These are phyloP conservation scores for Xylaria cubensis DNA, from an alignment of 495 filamentous ascomycete genomes.

Conservation along the genomic window DNA sequence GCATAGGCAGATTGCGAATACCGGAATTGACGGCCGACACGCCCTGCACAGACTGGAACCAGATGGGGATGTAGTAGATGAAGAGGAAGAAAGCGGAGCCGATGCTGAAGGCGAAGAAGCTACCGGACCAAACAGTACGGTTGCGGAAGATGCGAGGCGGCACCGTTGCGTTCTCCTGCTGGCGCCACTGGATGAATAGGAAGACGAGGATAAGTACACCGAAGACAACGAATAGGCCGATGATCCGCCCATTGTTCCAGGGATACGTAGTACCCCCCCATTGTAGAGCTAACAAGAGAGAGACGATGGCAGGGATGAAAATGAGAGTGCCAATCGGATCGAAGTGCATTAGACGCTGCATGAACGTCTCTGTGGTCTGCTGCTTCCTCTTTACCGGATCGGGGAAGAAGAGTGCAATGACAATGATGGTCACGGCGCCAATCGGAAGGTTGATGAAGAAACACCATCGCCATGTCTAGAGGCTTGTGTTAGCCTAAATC, in stretches of 20 bases:
- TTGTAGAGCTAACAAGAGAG: conserved; percentile 77
- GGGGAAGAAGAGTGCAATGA: conserved; percentile 66
- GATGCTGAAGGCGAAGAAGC: conserved; percentile 61
- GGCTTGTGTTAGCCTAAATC: not conserved
- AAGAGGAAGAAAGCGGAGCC: conserved; percentile 73
- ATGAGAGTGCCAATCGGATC: conserved; percentile 71
- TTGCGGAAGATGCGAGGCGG: conserved; percentile 73
- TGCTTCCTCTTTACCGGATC: conserved; percentile 48
- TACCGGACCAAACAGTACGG: conserved; percentile 66
- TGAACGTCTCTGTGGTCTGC: conserved; percentile 42
- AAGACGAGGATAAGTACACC: conserved; percentile 70
- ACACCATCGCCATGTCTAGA: conserved; percentile 79
- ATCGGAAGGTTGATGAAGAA: conserved; percentile 82
- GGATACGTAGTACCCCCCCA: conserved; percentile 78
- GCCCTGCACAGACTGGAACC: conserved; percentile 86
- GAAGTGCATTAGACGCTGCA: conserved; percentile 62
- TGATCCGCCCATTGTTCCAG: conserved; percentile 71
- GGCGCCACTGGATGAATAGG: conserved; percentile 63
- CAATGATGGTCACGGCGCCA: conserved; percentile 69
- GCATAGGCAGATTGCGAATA: conserved; percentile 77
- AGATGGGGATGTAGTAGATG: conserved; percentile 79
- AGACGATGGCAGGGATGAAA: conserved; percentile 76
- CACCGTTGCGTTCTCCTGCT: conserved; percentile 72
- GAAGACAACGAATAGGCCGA: conserved; percentile 71
- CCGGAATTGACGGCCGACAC: conserved; percentile 72